These are phyloP conservation scores for Rhizophagus sp. DNA, from an alignment of 192 early-diverging fungal species.

Conservation along the genomic window DNA sequence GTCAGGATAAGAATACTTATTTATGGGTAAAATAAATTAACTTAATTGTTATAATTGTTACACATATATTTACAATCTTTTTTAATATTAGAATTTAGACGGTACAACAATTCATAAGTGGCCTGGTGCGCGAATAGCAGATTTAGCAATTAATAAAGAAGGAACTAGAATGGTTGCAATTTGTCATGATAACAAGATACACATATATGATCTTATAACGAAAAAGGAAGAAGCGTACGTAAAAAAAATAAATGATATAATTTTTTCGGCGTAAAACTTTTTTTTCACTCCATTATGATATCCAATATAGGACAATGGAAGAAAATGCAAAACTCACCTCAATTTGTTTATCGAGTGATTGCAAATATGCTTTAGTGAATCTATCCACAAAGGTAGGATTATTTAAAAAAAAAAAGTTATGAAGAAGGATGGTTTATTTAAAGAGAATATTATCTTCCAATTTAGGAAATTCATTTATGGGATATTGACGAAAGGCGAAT, in stretches of 20 bases:
- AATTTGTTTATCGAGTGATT: slow-evolving; percentile 46
- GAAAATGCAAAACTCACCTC: slow-evolving; percentile 42
- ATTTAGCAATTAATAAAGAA: slow-evolving; percentile 62
- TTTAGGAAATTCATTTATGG: slow-evolving; percentile 88
- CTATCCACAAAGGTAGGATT: slow-evolving; percentile 45
- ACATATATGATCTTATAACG: slow-evolving; percentile 25
- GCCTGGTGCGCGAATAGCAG: slow-evolving; percentile 60
- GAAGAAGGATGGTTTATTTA: neutral
- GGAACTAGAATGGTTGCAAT: slow-evolving; percentile 65
- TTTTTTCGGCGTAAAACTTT: neutral
- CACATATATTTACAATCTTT: neutral
- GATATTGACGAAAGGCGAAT: slow-evolving; percentile 67
- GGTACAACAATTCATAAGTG: slow-evolving; percentile 65
- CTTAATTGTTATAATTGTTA: slow-evolving; percentile 14
- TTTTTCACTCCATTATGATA: neutral
- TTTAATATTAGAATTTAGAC: slow-evolving; percentile 38
- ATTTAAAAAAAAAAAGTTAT: neutral
- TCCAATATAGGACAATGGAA: slow-evolving; percentile 35
- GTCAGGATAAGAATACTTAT: slow-evolving; percentile 73
- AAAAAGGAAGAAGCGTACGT: slow-evolving; percentile 30
- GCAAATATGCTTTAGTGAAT: slow-evolving; percentile 56
- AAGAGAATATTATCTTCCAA: neutral
- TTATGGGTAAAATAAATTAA: slow-evolving; percentile 62
- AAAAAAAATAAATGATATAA: neutral
- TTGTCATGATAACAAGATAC: slow-evolving; percentile 58